Evolutionary conservation across 495 filamentous ascomycete species (phyloP), one percentile per base, ranked within the genome.

Genomic region (Tirmania nivea): DNA sequence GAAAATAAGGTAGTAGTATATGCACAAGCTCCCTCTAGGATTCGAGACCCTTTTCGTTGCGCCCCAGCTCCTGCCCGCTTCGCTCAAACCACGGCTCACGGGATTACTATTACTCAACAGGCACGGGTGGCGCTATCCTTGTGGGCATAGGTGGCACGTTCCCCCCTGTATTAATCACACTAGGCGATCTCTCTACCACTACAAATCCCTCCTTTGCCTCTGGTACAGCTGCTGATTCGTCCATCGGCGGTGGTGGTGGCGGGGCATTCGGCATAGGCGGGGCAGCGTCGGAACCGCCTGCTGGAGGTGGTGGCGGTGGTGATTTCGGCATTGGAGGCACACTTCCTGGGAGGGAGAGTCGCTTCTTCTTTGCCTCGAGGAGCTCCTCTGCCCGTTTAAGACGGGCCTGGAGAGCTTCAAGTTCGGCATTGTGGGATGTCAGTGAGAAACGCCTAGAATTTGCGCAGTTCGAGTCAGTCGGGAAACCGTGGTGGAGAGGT

Each of bases 371-470:
- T 63, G 63, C 68, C 67, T 84, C 80, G 10, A 96, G 74, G 17
- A 81, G 80, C 60, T 79, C 70, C 68, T 96, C 89, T 56, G 89
- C 85, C 60, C 86, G 85, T 57, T 78, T 81, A 51, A 96, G 78
- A 51, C 78, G 78, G 14, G 77, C 78, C 67, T 94, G 86, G 53
- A 96, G 79, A 39, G 78, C 78, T 68, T 94, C 79, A 58, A 96
- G 77, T 64, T 96, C 86, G 19, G 76, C 74, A 48, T 72, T 78
- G 61, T 88, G 84, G 37, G 78, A 77, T 52, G 74, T 75, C 64
- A 96, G 79, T 51, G 72, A 69, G 60, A 77, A 73, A 60, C 79
- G 88, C 67, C 75, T 92, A 68, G 57, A 63, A 69, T 57, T 48
- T n/a, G 11, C 21, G 17, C 54, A 65, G 36, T 65, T 61, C 50